These are phyloP conservation scores for Microstegium vimineum DNA, from an alignment of 176 grass and related monocot species.

Conservation along the genomic window DNA sequence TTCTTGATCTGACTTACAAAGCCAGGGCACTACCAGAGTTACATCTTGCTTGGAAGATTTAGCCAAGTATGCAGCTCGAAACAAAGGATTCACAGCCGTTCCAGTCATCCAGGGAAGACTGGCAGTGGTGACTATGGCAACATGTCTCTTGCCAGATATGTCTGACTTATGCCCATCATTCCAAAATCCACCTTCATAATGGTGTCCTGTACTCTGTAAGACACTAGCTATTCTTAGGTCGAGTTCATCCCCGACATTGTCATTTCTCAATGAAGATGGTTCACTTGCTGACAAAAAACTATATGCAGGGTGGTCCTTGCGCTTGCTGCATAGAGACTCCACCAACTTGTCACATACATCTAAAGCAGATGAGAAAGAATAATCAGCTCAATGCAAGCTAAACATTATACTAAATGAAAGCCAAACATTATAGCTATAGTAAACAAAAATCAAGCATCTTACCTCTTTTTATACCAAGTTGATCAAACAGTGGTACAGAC, in stretches of 20 bases:
- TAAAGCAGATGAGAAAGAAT: constrained; percentile 32
- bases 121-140: constrained; percentile 93
- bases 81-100: constrained; percentile 93
- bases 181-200: constrained; percentile 69
- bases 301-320: constrained; percentile 48
- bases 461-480: constrained; percentile 94
- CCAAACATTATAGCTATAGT: background rate
- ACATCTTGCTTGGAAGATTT: too few relatives aligned
- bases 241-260: constrained; percentile 53
- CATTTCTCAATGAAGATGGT: constrained; percentile 40
- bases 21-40: too few relatives aligned
- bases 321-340: constrained; percentile 64
- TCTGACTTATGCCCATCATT: constrained; percentile 34
- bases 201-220: constrained; percentile 85
- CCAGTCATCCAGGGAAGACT: constrained; percentile 99
- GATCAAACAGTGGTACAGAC: constrained; percentile 84
- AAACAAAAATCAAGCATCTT: constrained; percentile 19
- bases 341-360: constrained; percentile 74
- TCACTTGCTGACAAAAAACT: constrained; percentile 35
- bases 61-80: constrained; percentile 74
- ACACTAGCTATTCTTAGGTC: constrained; percentile 86
- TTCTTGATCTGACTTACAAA: too few relatives aligned
- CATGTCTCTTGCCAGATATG: constrained; percentile 50
- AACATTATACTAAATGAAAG: too few relatives aligned
- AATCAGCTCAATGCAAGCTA: constrained; percentile 8